Conservation (phyloP, 1,139 yeast genomes). For the Candida neerlandica region DNA sequence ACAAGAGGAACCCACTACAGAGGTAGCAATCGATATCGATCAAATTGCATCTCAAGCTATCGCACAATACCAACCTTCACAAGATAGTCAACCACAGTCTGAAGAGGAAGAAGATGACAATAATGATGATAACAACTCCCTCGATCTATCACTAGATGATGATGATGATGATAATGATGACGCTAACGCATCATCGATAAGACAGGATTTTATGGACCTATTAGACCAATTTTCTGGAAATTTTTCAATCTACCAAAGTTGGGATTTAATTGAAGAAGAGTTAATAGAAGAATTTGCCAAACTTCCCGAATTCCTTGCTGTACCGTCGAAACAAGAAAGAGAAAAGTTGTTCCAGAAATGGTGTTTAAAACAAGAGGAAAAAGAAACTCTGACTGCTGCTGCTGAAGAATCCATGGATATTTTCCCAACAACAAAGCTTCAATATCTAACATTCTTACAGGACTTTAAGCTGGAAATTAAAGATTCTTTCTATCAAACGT, state of each 20-base stretch:
- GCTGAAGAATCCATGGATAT: slow-evolving; percentile 4
- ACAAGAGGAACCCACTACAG: slow-evolving; percentile 10
- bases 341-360: slow-evolving; percentile 36
- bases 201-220: slow-evolving; percentile 22
- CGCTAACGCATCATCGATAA: neutral
- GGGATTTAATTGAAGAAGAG: slow-evolving; percentile 45
- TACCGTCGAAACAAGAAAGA: slow-evolving; percentile 22
- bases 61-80: slow-evolving; percentile 9
- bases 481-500: slow-evolving; percentile 29
- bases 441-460: slow-evolving; percentile 30
- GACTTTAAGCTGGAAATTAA: slow-evolving; percentile 33
- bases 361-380: slow-evolving; percentile 21
- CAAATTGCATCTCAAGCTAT: slow-evolving; percentile 9
- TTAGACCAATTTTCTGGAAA: slow-evolving; percentile 25
- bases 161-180: slow-evolving; percentile 24
- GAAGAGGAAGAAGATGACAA: slow-evolving; percentile 2
- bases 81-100: slow-evolving; percentile 4
- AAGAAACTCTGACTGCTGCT: slow-evolving; percentile 2
- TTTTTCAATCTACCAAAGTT: slow-evolving; percentile 40
- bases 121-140: slow-evolving; percentile 15
- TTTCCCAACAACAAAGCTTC: slow-evolving; percentile 31
- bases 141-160: slow-evolving; percentile 25
- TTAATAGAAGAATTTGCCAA: slow-evolving; percentile 30
- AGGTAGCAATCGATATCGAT: slow-evolving; percentile 11
- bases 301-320: slow-evolving; percentile 33